Percentiles rank a stretch among this genome's conserved stretches.
Conservation (phyloP, 2,329 filamentous ascomycete genomes). For the Trichophyton mentagrophytes region DNA sequence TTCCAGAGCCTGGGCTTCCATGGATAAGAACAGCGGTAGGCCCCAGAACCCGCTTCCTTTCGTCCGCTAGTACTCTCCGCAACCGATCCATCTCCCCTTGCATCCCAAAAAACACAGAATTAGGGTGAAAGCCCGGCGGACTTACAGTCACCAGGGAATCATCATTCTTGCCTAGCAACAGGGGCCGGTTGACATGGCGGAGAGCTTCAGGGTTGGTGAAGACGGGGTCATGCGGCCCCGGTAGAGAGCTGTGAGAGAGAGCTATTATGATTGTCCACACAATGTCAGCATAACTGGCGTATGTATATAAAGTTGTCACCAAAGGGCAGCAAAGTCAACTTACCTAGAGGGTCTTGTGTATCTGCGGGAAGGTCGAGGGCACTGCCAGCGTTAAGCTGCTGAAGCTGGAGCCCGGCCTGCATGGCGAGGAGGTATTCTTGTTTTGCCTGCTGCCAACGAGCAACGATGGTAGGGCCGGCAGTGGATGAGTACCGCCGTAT, state of each 20-base stretch:
- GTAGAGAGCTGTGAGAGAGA: background rate
- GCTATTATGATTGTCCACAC: background rate
- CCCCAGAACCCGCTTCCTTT: conserved; percentile 43
- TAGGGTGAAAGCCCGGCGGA: conserved; percentile 49
- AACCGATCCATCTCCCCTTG: conserved; percentile 45
- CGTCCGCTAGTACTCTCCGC: conserved; percentile 47
- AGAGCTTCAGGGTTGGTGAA: background rate
- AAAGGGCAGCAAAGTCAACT: background rate
- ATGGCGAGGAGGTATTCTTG: conserved; percentile 25
- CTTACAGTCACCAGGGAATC: conserved; percentile 25
- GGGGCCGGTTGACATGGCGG: background rate
- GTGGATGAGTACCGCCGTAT: conserved; percentile 37
- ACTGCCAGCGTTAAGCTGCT: conserved; percentile 1
- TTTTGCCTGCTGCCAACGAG: conserved; percentile 50
- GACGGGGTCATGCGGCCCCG: background rate
- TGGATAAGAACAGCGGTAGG: conserved; percentile 53
- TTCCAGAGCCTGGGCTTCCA: conserved; percentile 53
- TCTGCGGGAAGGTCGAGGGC: conserved; percentile 4
- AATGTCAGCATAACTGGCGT: background rate
- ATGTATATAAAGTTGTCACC: background rate
- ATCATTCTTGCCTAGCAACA: background rate
- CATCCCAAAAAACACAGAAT: conserved; percentile 51
- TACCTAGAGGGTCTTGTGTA: conserved; percentile 7
- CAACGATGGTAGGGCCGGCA: conserved; percentile 42
- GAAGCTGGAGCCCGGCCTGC: conserved; percentile 20